Conservation (phyloP, 805 yeast genomes). For the Gaillardinia entomophila region DNA sequence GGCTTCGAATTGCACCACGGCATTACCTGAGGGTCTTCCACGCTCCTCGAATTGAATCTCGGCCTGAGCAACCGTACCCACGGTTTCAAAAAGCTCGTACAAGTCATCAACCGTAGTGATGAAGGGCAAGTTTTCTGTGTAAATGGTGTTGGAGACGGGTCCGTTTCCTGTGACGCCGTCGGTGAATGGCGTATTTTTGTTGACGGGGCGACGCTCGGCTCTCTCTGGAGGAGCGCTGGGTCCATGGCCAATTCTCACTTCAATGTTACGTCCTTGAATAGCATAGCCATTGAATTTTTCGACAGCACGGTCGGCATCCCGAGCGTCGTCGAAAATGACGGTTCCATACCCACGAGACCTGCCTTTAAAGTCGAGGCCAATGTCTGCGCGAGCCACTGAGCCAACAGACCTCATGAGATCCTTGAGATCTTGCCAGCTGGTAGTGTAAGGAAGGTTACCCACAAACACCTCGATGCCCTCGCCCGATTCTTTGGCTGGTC, state of each 20-base stretch:
- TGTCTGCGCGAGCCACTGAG: constrained; percentile 75
- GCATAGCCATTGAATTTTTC: constrained; percentile 62
- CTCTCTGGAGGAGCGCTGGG: constrained; percentile 3
- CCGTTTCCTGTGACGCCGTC: constrained; percentile 61
- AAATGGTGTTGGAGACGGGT: constrained; percentile 44
- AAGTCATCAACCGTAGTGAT: constrained; percentile 84
- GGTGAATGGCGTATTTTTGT: constrained; percentile 52
- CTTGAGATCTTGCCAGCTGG: constrained; percentile 78
- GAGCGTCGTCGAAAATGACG: constrained; percentile 60
- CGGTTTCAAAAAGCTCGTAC: constrained; percentile 76
- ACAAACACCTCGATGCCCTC: constrained; percentile 59
- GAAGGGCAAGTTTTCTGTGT: constrained; percentile 77
- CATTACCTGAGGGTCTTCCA: constrained; percentile 75
- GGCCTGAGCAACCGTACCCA: constrained; percentile 71
- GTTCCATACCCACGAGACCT: constrained; percentile 85
- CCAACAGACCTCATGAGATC: constrained; percentile 80
- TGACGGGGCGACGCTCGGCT: constrained; percentile 8
- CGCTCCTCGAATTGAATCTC: constrained; percentile 56
- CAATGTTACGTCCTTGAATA: constrained; percentile 70
- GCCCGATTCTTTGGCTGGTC: constrained; percentile 20
- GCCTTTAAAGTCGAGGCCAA: constrained; percentile 59
- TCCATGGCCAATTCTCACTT: constrained; percentile 65
- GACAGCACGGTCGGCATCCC: constrained; percentile 69
- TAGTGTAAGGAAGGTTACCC: constrained; percentile 77
- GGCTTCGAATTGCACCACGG: constrained; percentile 73